Conservation (phyloP, 2,329 filamentous ascomycete genomes). For the Pseudogymnoascus sp. region DNA sequence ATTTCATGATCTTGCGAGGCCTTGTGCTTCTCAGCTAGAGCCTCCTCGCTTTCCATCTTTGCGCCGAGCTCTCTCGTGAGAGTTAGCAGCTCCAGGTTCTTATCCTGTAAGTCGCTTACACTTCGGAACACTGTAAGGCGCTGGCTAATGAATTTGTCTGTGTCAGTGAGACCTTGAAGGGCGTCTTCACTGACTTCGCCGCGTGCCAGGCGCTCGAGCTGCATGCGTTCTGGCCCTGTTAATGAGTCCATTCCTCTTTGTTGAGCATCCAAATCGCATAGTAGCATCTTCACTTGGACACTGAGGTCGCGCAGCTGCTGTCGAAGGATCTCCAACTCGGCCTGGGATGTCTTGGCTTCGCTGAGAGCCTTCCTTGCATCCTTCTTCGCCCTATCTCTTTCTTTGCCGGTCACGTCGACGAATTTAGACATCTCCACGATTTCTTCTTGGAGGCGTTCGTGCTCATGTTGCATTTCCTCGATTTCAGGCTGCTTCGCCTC, state of each 20-base stretch:
- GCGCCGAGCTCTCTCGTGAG: conserved; percentile 80
- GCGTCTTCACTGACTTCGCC: conserved; percentile 67
- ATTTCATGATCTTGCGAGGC: conserved; percentile 61
- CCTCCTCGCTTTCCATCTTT: conserved; percentile 86
- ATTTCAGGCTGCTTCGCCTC: conserved; percentile 84
- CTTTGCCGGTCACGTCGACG: conserved; percentile 72
- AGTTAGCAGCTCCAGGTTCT: conserved; percentile 77
- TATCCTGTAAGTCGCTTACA: conserved; percentile 73
- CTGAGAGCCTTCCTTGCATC: conserved; percentile 71
- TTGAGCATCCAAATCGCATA: conserved; percentile 76
- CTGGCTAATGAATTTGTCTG: conserved; percentile 81
- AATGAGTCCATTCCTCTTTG: conserved; percentile 72
- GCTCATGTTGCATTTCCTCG: conserved; percentile 74
- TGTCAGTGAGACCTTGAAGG: conserved; percentile 70
- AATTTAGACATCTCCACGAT: conserved; percentile 79
- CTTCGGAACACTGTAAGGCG: conserved; percentile 86
- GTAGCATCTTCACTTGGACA: conserved; percentile 80
- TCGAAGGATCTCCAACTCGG: conserved; percentile 70
- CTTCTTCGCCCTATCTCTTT: conserved; percentile 71
- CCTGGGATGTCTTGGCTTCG: conserved; percentile 55
- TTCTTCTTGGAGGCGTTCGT: conserved; percentile 71
- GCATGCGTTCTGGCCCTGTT: conserved; percentile 61
- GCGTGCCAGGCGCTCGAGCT: conserved; percentile 69
- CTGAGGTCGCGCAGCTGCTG: conserved; percentile 85
- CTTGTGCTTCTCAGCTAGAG: conserved; percentile 57